Base-by-base conservation (phyloP, 139 green algal genomes). In the Raphidocelis subcapitata region DNA sequence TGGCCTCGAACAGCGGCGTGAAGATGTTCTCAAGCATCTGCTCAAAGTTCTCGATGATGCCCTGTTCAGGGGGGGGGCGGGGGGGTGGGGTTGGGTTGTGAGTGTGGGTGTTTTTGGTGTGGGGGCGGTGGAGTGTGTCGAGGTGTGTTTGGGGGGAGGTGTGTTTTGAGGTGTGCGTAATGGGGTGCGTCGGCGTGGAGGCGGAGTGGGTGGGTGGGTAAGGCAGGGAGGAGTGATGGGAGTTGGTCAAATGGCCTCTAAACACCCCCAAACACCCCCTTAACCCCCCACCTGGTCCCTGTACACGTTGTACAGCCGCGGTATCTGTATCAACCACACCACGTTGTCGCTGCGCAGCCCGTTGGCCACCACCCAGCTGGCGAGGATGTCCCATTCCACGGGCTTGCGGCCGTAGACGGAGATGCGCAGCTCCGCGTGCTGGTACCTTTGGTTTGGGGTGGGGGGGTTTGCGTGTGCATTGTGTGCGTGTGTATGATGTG, bases 11-110 rank as follows among this genome's bases (percentile, higher is more conserved):
- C 67, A 99, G 89, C 29, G 96, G 96, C 32, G 82, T 63, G 77
- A 99, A 99, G 76, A 99, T 95, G 89, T 99, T 99, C 86, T 95
- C 89, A 57, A 99, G 88, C 84, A 99, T 94, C 84, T 97, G 88
- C 81, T 89, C 77, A 69, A 87, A 91, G 79, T 88, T 85, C 56
- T 88, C 82, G 47, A 91, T 86, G 46, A 91, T 81, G 69, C 86
- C 86, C 72, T 76, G 75, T n/a, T n/a, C n/a, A n/a, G n/a, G n/a
- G n/a, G n/a, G n/a, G n/a, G n/a, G n/a, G n/a, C n/a, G n/a, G n/a
- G n/a, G n/a, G n/a, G n/a, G n/a, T n/a, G n/a, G n/a, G n/a, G n/a
- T n/a, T n/a, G n/a, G n/a, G n/a, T n/a, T n/a, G n/a, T n/a, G n/a
- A n/a, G n/a, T n/a, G n/a, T n/a, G n/a, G n/a, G n/a, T n/a, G n/a